Conservation (phyloP, 2,329 filamentous ascomycete species). For the Phaeosphaeriaceae sp. region DNA sequence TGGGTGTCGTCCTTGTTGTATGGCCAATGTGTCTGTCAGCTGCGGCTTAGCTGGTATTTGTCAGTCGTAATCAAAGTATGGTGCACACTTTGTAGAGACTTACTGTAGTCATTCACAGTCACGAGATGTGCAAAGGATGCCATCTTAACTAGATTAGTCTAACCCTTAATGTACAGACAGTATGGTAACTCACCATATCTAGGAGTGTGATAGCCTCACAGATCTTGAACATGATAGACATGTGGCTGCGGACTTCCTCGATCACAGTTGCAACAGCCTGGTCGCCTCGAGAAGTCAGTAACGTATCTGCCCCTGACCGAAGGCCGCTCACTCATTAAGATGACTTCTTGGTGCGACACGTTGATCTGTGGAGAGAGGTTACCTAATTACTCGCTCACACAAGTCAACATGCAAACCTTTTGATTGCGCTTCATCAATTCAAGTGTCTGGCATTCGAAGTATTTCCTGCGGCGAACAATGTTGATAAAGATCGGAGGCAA, state of each 20-base stretch:
- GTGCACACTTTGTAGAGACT: constrained; percentile 6
- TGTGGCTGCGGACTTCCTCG: constrained; percentile 71
- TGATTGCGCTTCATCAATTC: constrained; percentile 79
- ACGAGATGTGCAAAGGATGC: constrained; percentile 64
- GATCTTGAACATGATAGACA: constrained; percentile 78
- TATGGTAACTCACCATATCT: constrained; percentile 70
- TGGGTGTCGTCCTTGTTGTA: constrained; percentile 79
- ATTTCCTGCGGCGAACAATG: constrained; percentile 72
- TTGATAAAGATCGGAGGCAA: constrained; percentile 81
- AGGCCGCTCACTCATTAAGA: constrained; percentile 68
- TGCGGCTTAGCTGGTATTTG: constrained; percentile 66
- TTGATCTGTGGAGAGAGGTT: constrained; percentile 62
- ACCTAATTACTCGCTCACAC: not conserved
- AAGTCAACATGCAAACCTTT: constrained; percentile 33
- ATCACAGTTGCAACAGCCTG: constrained; percentile 75
- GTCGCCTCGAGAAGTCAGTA: constrained; percentile 57
- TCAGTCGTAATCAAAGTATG: constrained; percentile 10
- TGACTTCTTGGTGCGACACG: constrained; percentile 82
- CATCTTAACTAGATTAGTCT: constrained; percentile 25
- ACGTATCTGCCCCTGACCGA: not conserved
- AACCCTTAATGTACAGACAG: not conserved
- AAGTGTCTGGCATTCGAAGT: constrained; percentile 86
- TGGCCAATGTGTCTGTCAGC: constrained; percentile 70
- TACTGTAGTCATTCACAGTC: constrained; percentile 67
- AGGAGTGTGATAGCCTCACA: constrained; percentile 86